Conservation (phyloP, 352 stramenopile genomes). For the Globisporangium carolinianum region DNA sequence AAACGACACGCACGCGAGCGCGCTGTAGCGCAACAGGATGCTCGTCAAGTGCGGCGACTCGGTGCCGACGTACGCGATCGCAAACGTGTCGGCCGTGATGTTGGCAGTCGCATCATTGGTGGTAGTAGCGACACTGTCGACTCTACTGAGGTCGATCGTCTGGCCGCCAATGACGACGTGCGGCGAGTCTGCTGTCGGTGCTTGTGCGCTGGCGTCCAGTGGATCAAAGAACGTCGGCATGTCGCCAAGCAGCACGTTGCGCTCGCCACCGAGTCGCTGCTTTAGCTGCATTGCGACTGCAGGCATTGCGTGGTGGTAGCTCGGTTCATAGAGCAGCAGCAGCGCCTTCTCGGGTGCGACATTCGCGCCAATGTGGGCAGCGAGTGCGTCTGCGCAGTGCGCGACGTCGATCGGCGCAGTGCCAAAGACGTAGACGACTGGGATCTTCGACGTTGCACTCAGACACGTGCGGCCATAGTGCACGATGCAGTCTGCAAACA, state of each 20-base stretch:
- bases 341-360: slow-evolving; percentile 46
- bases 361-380: slow-evolving; percentile 12
- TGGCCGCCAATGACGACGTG: slow-evolving; percentile 52
- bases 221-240: slow-evolving; percentile 77
- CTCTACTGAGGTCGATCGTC: slow-evolving; percentile 26
- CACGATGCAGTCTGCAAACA: slow-evolving; percentile 90
- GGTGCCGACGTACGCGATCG: slow-evolving; percentile 66
- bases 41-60: slow-evolving; percentile 78
- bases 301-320: slow-evolving; percentile 79
- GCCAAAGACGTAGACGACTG: slow-evolving; percentile 90
- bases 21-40: slow-evolving; percentile 74
- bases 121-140: neutral
- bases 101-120: slow-evolving; percentile 4
- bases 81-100: slow-evolving; percentile 29
- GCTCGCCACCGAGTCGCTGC: slow-evolving; percentile 23
- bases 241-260: slow-evolving; percentile 39
- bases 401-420: slow-evolving; percentile 62
- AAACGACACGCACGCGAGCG: slow-evolving; percentile 67
- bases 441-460: slow-evolving; percentile 69
- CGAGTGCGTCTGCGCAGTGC: slow-evolving; percentile 40
- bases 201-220: neutral
- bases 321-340: slow-evolving; percentile 88
- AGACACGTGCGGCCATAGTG: slow-evolving; percentile 95
- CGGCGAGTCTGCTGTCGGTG: neutral
- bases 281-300: slow-evolving; percentile 41